Conservation (phyloP, 306 rosid genomes). For the Senna tora region DNA sequence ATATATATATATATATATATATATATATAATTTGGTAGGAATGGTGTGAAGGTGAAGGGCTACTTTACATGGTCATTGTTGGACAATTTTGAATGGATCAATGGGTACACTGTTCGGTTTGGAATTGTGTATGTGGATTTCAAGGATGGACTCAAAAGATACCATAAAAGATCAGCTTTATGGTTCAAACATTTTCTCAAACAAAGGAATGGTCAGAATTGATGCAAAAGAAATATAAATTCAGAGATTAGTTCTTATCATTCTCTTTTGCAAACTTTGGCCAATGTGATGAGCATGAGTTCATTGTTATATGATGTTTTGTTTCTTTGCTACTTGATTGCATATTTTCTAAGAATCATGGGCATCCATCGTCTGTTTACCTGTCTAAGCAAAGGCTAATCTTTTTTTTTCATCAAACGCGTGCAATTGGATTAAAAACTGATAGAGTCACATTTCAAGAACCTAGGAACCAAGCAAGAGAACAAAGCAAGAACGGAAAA, state of each 20-base stretch:
- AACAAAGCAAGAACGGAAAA: too few species aligned
- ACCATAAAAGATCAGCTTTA: constrained; percentile 46
- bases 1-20: too few species aligned
- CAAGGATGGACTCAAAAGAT: constrained; percentile 38
- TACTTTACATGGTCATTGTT: constrained; percentile 59
- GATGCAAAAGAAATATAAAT: background rate
- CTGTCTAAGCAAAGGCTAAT: too few species aligned
- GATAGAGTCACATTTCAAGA: too few species aligned
- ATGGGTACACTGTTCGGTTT: constrained; percentile 45
- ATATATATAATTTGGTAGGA: constrained; percentile 34
- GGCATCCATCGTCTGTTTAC: too few species aligned
- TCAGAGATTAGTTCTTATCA: background rate
- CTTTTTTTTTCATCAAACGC: too few species aligned
- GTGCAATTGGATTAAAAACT: too few species aligned
- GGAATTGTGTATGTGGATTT: constrained; percentile 46
- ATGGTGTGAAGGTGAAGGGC: constrained; percentile 49
- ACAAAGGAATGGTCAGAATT: background rate
- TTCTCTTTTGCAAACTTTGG: background rate
- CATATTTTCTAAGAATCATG: too few species aligned
- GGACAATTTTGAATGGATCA: constrained; percentile 46
- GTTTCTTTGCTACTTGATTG: background rate
- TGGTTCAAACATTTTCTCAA: constrained; percentile 52
- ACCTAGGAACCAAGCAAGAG: too few species aligned
- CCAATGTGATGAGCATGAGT: background rate
- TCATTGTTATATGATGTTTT: background rate